Evolutionary conservation across 1,139 yeast species (phyloP).

Genomic region (Diutina neorugosa): DNA sequence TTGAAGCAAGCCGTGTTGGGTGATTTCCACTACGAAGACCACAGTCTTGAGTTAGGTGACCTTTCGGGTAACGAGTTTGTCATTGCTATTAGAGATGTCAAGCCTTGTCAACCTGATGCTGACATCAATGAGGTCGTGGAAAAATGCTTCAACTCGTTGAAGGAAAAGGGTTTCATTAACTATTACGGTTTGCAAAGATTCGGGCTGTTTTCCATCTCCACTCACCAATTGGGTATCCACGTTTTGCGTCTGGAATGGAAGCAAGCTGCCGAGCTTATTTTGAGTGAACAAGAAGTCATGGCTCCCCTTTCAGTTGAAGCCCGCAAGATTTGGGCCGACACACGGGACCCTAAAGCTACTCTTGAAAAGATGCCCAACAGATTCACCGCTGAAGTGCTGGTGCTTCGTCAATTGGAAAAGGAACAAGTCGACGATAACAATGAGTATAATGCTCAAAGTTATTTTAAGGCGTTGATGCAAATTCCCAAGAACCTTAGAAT

Average conservation of each 20-base stretch:
- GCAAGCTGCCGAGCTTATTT: conserved; percentile 61
- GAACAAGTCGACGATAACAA: conserved; percentile 29
- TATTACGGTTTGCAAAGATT: conserved; percentile 96
- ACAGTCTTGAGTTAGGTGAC: conserved; percentile 64
- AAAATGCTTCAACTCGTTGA: conserved; percentile 45
- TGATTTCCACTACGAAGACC: conserved; percentile 57
- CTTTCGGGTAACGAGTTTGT: conserved; percentile 78
- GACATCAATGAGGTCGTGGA: conserved; percentile 32
- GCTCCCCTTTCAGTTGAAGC: conserved; percentile 76
- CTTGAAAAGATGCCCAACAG: conserved; percentile 71
- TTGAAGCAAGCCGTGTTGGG: conserved; percentile 69
- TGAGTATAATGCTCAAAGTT: conserved; percentile 36
- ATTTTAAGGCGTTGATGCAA: conserved; percentile 74
- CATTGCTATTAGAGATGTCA: conserved; percentile 69
- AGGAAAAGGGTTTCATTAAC: conserved; percentile 69
- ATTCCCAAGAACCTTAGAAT: conserved; percentile 86
- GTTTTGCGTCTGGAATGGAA: conserved; percentile 69
- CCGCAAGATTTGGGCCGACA: conserved; percentile 69
- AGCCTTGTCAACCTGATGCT: conserved; percentile 9
- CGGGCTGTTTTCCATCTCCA: conserved; percentile 88
- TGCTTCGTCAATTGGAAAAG: conserved; percentile 46
- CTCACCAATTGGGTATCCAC: conserved; percentile 72
- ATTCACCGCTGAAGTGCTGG: conserved; percentile 73
- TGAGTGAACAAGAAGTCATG: conserved; percentile 77
- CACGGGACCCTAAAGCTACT: conserved; percentile 54